Base-by-base conservation (phyloP, 2,329 filamentous ascomycete genomes). In the Ambrosiella xylebori region DNA sequence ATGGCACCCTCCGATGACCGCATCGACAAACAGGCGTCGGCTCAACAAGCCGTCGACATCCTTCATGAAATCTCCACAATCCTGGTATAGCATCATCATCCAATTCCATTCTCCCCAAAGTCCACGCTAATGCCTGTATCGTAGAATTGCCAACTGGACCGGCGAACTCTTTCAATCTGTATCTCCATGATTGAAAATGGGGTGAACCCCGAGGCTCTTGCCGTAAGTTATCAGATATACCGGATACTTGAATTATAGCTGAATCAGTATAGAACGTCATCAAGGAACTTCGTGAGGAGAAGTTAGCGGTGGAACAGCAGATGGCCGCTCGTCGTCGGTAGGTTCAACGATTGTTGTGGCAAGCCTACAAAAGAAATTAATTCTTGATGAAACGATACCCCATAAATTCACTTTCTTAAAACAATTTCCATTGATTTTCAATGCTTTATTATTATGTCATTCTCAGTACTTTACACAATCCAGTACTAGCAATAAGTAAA, bases 131-230 rank as follows among this genome's bases (percentile, higher is more conserved):
- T 27, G 4, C 27, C 44, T 8, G n/a, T 47, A 51, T 12, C 9
- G 37, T 62, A 97, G 91, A 96, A 97, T 72, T 95, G 91, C 62
- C 81, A 95, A 63, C 82, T 98, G 51, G 90, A 96, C 70, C 83
- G 91, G 38, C 85, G 89, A 57, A 89, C 90, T 17, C 76, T 98
- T 15, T 95, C 90, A 2, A 87, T 96, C 62, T 98, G 93, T 71
- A 91, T 97, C 61, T 95, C 89, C 57, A 79, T 98, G 70, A 94
- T 98, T 64, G 93, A 98, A 71, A 95, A 95, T 67, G 93, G 93
- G 12, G 88, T 97, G 37, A 95, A 95, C 67, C 93, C 93, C 0
- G 91, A 97, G 69, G 93, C 91, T 1, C 75, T 98, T 38, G 90
- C 91, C 27, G 93, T 97, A 77, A 67, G 88, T 63, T 57, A 56